phyloP scores from a whole-genome alignment of 257 asterid genomes.

The Solanum ossicruentum region DNA sequence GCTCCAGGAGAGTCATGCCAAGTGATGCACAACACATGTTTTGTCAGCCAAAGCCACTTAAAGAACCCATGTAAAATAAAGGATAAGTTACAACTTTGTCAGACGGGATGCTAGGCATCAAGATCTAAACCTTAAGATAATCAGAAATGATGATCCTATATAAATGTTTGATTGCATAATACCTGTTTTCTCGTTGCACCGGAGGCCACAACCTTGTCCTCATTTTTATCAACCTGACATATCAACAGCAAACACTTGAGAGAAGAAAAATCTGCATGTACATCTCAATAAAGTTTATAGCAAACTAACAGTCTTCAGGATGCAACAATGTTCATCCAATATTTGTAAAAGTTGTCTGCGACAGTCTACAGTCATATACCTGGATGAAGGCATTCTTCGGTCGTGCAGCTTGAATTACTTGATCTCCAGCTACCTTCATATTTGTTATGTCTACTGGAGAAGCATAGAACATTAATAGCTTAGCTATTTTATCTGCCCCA shows the following conservation, averaged over 20 bases:
- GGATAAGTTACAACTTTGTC: background rate
- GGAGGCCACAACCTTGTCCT: conserved; percentile 12
- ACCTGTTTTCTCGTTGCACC: conserved; percentile 59
- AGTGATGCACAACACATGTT: background rate
- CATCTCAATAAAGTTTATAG: background rate
- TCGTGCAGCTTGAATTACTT: conserved; percentile 20
- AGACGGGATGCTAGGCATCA: background rate
- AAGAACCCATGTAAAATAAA: conserved; percentile 1
- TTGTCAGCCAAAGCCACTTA: conserved; percentile 2
- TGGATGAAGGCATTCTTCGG: conserved; percentile 23
- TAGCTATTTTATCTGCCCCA: background rate
- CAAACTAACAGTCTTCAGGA: conserved; percentile 3
- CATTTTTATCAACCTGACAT: conserved; percentile 24
- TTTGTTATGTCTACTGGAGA: conserved; percentile 18
- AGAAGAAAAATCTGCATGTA: conserved; percentile 5
- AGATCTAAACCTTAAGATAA: conserved; percentile 1
- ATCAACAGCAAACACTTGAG: conserved; percentile 32
- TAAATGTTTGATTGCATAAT: background rate
- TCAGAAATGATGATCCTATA: conserved; percentile 1
- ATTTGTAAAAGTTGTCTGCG: background rate
- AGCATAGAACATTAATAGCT: conserved; percentile 2
- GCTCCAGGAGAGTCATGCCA: background rate
- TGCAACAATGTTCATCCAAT: background rate
- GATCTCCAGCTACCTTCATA: conserved; percentile 17
- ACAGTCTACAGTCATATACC: conserved; percentile 23